Evolutionary conservation across 2,329 filamentous ascomycete species (phyloP), one percentile per base, ranked within the genome.

Genomic region (Didymellaceae sp.): DNA sequence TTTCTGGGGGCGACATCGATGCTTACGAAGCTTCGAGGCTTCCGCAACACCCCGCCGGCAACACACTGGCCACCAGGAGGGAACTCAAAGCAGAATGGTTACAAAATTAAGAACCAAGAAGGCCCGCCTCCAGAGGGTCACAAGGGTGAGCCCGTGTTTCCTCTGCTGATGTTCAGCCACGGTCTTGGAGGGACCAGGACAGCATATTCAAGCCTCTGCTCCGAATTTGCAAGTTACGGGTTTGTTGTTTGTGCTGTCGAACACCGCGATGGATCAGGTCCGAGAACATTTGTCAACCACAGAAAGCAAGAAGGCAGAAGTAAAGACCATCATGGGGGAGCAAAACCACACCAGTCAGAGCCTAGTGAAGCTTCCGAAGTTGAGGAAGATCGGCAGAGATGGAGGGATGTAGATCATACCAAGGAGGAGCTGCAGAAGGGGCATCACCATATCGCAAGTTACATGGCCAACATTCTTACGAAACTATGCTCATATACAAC

Each of bases 111-210:
- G 55, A 74, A 75, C 20, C 61, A 72, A 28, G 63, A 66, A 14
- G 78, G 78, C 1, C 52, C 61, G 5, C 75, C 74, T 20, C 75
- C 73, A 1, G 54, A 63, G 34, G 71, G 66, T 5, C 57, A 60
- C 22, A 40, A 56, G 11, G 45, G 61, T 2, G 63, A 70, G 51
- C 81, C 83, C 0, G 75, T 55, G 4, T 88, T 87, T 52, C 85
- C 86, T 1, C 72, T 87, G 17, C 75, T 88, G 25, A 76, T 88
- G 17, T 88, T 89, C 67, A 86, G 82, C 59, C 86, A 88, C 67
- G 86, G 86, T 0, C 70, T 88, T 5, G 84, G 85, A 5, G 85
- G 84, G 0, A 86, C 82, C 2, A 74, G 84, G 37, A 86, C 84
- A 2, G 81, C 80, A 55, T 87, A 86, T 61, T 85, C 82, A 14